Base-by-base conservation (phyloP, 495 filamentous ascomycete species). In the Annulohypoxylon stygium region DNA sequence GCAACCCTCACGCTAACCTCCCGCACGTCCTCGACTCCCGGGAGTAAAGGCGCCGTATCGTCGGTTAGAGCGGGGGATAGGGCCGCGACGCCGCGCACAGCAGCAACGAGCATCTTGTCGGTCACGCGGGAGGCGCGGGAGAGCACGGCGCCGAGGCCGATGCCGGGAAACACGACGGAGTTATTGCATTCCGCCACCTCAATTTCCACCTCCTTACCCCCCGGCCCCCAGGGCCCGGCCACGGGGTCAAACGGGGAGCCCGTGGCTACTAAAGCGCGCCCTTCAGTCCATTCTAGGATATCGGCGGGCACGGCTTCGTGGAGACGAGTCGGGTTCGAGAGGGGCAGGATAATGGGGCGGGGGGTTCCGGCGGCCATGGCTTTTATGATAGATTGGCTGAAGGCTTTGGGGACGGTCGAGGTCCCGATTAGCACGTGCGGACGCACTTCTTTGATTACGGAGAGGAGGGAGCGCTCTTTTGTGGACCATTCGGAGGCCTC, bases 171-270 rank as follows among this genome's bases (percentile, higher is more conserved):
- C 25, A 89, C 89, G n/a, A 91, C 92, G 4, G 90, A 92, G 80
- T 97, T 97, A 81, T 97, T 97, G 84, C 94, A 97, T 78, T 97
- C 94, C 25, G 93, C 93, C 7, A 97, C 84, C 41, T 93, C 89
- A 57, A 86, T 77, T 63, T 78, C 75, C 37, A 91, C 86, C 61
- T 88, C 86, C 33, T 81, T 76, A 0, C 92, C 93, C 16, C 88
- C 82, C 0, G 53, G 3, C 7, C 83, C 83, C 84, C 84, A 86
- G 2, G 82, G 83, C 8, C 90, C 88, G 61, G 87, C 86, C 9
- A 97, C 93, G 0, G 94, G 91, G 1, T 88, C 87, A 78, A 97
- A 97, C 2, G 94, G 94, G 54, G 89, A 91, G 7, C 94, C 94
- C 0, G 94, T 97, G 0, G 94, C 93, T 5, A 96, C 89, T n/a